A percentile compares a stretch with the other conserved stretches of the same genome.
These are phyloP conservation scores for Tilletia indica DNA, from an alignment of 1,284 basidiomycete species.

Conservation along the genomic window DNA sequence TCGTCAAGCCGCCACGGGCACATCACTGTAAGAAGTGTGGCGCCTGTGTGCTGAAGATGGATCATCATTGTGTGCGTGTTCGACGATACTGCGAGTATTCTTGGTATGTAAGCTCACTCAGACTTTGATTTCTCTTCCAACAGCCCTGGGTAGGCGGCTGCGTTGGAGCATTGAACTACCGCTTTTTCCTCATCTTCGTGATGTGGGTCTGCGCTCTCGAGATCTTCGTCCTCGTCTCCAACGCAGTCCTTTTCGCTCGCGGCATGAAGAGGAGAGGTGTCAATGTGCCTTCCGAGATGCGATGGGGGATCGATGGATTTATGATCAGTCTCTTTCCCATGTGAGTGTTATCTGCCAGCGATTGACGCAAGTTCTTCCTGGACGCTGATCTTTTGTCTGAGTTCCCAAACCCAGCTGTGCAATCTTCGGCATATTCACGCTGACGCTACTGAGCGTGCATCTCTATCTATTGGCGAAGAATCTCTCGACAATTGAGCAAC, in stretches of 20 bases:
- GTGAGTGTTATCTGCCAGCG: constrained; percentile 56
- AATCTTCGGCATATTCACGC: constrained; percentile 72
- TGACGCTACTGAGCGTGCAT: constrained; percentile 65
- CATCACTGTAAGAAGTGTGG: constrained; percentile 76
- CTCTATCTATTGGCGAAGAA: constrained; percentile 66
- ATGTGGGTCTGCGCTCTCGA: constrained; percentile 65
- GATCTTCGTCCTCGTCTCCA: constrained; percentile 64
- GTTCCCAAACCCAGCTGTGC: constrained; percentile 58
- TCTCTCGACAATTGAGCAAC: constrained; percentile 75
- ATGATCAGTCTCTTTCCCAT: constrained; percentile 68
- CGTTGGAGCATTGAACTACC: constrained; percentile 76
- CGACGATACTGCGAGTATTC: no score
- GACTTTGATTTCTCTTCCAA: no score
- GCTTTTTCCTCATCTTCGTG: constrained; percentile 74
- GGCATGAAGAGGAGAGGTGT: constrained; percentile 38
- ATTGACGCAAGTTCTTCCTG: no score
- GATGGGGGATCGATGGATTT: constrained; percentile 64
- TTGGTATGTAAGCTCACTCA: no score
- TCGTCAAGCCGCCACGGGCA: constrained; percentile 69
- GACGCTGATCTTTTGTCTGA: not conserved
- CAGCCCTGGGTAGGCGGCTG: constrained; percentile 72
- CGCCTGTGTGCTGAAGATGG: constrained; percentile 70
- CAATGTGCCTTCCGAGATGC: not conserved
- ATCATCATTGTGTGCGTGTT: constrained; percentile 63
- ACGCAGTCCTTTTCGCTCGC: constrained; percentile 52